These are phyloP conservation scores for Corinectria fuckeliana DNA, from an alignment of 2,329 filamentous ascomycete species.

Conservation along the genomic window DNA sequence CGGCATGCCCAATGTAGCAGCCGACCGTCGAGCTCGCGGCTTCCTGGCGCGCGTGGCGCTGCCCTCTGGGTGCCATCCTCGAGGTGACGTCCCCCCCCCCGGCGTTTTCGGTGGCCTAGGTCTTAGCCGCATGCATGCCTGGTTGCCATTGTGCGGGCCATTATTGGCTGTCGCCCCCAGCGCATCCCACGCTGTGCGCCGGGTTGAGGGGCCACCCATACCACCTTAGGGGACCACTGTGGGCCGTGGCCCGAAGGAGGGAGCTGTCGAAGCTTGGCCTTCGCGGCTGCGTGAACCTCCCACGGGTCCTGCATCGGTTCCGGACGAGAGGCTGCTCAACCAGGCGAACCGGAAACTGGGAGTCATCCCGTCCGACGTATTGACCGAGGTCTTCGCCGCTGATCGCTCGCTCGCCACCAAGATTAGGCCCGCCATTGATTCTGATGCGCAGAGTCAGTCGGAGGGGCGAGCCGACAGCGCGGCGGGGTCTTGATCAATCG, in stretches of 20 bases:
- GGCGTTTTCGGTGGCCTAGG: constrained; percentile 27
- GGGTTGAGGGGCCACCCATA: constrained; percentile 25
- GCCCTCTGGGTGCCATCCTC: constrained; percentile 26
- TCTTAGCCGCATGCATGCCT: constrained; percentile 38
- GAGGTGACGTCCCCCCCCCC: constrained; percentile 33
- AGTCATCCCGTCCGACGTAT: not conserved
- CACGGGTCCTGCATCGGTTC: constrained; percentile 16
- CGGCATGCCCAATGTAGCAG: constrained; percentile 19
- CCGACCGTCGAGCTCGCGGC: constrained; percentile 17
- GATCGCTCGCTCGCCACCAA: not conserved
- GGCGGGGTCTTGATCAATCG: constrained; percentile 20
- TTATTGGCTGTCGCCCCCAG: constrained; percentile 31
- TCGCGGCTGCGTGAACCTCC: constrained; percentile 24
- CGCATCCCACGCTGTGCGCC: constrained; percentile 30
- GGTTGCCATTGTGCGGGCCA: constrained; percentile 32
- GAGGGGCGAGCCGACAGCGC: constrained; percentile 22
- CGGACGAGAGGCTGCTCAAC: constrained; percentile 13
- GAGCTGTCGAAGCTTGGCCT: constrained; percentile 31
- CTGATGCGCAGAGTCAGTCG: constrained; percentile 11
- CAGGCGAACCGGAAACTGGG: not conserved
- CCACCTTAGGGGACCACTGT: constrained; percentile 23
- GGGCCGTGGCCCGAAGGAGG: constrained; percentile 28
- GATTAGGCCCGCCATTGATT: constrained; percentile 9
- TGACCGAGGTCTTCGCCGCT: not conserved
- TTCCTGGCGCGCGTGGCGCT: constrained; percentile 29